Evolutionary conservation across 208 protist species (phyloP).

Genomic region (Trypanosoma boissoni): DNA sequence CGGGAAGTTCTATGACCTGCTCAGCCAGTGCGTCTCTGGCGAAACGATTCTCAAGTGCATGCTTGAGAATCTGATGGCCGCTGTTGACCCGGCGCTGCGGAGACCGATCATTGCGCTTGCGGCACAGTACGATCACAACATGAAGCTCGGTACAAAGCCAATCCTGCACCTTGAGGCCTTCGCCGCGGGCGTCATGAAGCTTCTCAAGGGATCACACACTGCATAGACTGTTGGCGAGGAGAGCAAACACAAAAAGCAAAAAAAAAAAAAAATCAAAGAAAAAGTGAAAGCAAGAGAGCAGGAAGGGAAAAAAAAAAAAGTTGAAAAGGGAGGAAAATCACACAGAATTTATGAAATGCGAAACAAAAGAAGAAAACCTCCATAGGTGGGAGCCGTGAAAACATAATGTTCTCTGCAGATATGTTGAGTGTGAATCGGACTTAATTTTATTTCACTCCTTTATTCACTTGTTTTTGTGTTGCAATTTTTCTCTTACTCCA

Average conservation of each 20-base stretch:
- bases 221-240: neutral
- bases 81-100: slow-evolving; percentile 70
- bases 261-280: neutral
- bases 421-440: too few species aligned
- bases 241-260: neutral
- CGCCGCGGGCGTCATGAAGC: slow-evolving; percentile 81
- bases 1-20: slow-evolving; percentile 97
- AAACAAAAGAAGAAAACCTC: too few species aligned
- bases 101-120: slow-evolving; percentile 88
- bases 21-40: slow-evolving; percentile 98
- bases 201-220: slow-evolving; percentile 44
- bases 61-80: slow-evolving; percentile 72
- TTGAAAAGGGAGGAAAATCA: neutral
- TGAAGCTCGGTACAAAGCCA: slow-evolving; percentile 95
- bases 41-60: slow-evolving; percentile 93
- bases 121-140: slow-evolving; percentile 95
- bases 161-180: slow-evolving; percentile 99
- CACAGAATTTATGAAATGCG: neutral
- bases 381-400: too few species aligned
- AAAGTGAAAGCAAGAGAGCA: neutral
- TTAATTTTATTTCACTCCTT: too few species aligned
- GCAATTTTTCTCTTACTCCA: too few species aligned
- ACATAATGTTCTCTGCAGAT: too few species aligned
- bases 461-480: too few species aligned
- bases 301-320: neutral